phyloP scores from a whole-genome alignment of 78 protist species.

The Parvularia atlantis region DNA sequence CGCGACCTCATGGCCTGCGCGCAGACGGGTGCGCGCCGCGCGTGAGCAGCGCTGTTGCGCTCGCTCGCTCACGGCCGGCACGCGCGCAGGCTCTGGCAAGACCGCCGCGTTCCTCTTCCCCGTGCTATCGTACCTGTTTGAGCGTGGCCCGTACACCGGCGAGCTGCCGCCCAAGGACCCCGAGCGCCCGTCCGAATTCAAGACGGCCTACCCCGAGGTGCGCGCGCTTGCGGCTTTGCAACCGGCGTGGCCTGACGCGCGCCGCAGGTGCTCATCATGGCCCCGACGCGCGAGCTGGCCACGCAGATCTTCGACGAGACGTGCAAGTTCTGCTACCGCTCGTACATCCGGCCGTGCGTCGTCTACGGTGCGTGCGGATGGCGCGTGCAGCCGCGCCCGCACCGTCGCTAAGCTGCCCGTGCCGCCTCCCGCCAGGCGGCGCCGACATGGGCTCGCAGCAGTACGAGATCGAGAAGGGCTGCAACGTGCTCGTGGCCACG shows the following conservation, averaged over 20 bases:
- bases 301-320: slow-evolving; percentile 76
- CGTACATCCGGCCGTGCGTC: slow-evolving; percentile 4
- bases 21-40: slow-evolving; percentile 97
- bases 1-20: slow-evolving; percentile 99
- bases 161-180: too few species aligned
- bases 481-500: slow-evolving; percentile 84
- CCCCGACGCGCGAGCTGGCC: slow-evolving; percentile 87
- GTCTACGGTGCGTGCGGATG: slow-evolving; percentile 64
- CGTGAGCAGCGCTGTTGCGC: too few species aligned
- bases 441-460: slow-evolving; percentile 56
- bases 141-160: too few species aligned
- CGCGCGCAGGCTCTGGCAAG: too few species aligned
- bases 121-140: slow-evolving; percentile 10
- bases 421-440: too few species aligned
- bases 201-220: too few species aligned
- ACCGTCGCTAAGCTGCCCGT: too few species aligned
- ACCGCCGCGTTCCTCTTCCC: slow-evolving; percentile 83
- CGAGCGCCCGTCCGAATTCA: too few species aligned
- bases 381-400: too few species aligned
- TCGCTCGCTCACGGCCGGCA: too few species aligned
- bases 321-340: slow-evolving; percentile 25
- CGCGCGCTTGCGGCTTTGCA: too few species aligned
- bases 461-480: slow-evolving; percentile 33
- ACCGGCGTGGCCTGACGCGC: too few species aligned
- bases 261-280: slow-evolving; percentile 49